Conservation (phyloP, 1,139 yeast species). For the Candida dubliniensis region DNA sequence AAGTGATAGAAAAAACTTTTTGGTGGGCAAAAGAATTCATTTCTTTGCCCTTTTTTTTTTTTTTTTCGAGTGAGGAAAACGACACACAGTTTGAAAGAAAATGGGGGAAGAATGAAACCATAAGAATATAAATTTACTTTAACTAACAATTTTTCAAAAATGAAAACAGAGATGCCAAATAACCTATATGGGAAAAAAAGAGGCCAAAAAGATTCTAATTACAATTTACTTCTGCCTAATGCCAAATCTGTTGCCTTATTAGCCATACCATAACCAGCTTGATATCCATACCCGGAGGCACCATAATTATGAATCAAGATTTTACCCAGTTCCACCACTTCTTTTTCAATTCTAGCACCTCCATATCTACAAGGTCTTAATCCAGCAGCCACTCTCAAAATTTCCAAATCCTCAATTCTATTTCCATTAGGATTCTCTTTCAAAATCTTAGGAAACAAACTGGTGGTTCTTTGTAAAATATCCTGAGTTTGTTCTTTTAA, state of each 20-base stretch:
- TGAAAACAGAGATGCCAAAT: no score
- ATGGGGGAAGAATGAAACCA: no score
- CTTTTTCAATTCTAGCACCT: constrained; percentile 63
- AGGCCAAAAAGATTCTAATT: no score
- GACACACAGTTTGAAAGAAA: no score
- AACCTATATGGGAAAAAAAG: no score
- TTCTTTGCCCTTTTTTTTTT: no score
- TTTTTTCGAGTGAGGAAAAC: no score
- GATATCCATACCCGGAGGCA: constrained; percentile 49
- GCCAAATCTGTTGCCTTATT: constrained; percentile 28
- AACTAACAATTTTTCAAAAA: no score
- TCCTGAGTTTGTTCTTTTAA: constrained; percentile 54
- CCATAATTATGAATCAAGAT: constrained; percentile 50
- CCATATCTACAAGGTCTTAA: constrained; percentile 70
- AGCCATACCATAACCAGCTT: constrained; percentile 48
- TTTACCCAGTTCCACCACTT: constrained; percentile 31
- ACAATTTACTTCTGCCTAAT: constrained; percentile 10
- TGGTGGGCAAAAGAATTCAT: no score
- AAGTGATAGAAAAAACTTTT: no score
- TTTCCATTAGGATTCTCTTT: constrained; percentile 28
- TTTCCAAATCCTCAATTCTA: constrained; percentile 25
- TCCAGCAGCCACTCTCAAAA: constrained; percentile 64
- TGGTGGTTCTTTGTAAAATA: constrained; percentile 57
- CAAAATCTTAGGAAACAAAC: constrained; percentile 53
- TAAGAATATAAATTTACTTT: no score